Evolutionary conservation across 257 asterid genomes (phyloP), one percentile per base, ranked within the genome.

Genomic region (Cinchona pubescens): DNA sequence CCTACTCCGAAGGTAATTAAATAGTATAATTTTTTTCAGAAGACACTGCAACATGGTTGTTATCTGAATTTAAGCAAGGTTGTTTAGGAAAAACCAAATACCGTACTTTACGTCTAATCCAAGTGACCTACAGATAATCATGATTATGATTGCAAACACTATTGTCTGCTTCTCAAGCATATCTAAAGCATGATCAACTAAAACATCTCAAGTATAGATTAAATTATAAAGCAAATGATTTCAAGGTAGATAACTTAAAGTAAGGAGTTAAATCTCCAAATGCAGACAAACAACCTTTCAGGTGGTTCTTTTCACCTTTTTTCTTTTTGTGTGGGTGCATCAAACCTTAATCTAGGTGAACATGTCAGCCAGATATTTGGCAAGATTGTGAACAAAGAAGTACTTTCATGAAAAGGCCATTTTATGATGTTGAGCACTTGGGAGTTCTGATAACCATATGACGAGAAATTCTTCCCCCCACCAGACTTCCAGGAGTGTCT

Each of bases 291-390:
- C 53, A 75, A 67, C 72, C 51, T 75, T 69, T 69, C 71, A 67
- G 67, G 68, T 70, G 78, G 46, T 72, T 55, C 53, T 73, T 71
- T 78, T 78, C 61, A 55, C 82, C 74, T 60, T 73, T 74, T 73
- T 74, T 71, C 45, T 35, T 60, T 56, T 63, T 79, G 70, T 64
- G 79, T 82, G 82, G 83, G 78, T 65, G 32, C 74, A 56, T 29
- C 43, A 55, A 53, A 61, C 81, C 78, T 68, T 82, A 82, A 82
- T 82, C 81, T 27, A 78, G 68, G 85, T 75, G 69, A 73, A 74
- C 42, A 30, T 80, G 89, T 85, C 80, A 75, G 83, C 78, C 71
- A 78, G 79, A 80, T 78, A 63, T 78, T 76, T 78, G 84, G 80
- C 89, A 85, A 76, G 71, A 74, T 61, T 81, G 75, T 73, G 75